A percentile compares a stretch with the other conserved stretches of the same genome.
Conservation (phyloP, 2,329 filamentous ascomycete genomes). For the Pseudopithomyces maydicus region DNA sequence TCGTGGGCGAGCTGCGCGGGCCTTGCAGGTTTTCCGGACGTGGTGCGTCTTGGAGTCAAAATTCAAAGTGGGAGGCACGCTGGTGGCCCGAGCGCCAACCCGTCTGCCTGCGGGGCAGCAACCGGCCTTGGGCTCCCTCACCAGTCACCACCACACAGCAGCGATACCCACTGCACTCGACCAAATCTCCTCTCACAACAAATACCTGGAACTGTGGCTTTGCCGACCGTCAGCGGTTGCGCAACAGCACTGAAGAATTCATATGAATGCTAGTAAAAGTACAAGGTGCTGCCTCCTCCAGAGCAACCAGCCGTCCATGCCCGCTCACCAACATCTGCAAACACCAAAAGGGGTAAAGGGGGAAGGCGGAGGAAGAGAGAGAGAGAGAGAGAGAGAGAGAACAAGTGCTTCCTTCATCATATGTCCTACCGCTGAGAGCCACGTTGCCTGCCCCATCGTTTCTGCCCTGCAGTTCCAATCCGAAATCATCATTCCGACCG, state of each 20-base stretch:
- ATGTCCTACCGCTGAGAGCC: background rate
- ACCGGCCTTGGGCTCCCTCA: background rate
- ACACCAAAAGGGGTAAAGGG: background rate
- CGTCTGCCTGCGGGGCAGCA: slow-evolving; percentile 1
- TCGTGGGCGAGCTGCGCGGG: slow-evolving; percentile 2
- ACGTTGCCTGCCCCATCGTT: background rate
- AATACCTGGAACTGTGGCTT: too few species aligned
- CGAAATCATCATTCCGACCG: background rate
- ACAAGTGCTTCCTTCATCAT: background rate
- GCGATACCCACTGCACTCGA: too few species aligned
- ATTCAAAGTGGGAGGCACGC: slow-evolving; percentile 8
- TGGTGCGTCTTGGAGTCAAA: slow-evolving; percentile 5
- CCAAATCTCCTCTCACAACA: too few species aligned
- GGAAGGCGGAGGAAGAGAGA: background rate
- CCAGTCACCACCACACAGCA: too few species aligned
- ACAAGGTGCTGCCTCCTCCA: slow-evolving; percentile 25
- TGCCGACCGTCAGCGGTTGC: too few species aligned
- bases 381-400: too few species aligned
- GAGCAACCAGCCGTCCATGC: background rate
- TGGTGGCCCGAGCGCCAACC: background rate
- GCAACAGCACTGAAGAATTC: slow-evolving; percentile 18
- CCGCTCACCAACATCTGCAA: background rate
- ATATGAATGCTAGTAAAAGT: slow-evolving; percentile 42
- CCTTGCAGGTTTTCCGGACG: slow-evolving; percentile 1
- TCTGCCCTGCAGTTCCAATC: background rate